A percentile compares a stretch with the other conserved stretches of the same genome.
Conservation (phyloP, 164 flowering plant species). For the Piper longum region DNA sequence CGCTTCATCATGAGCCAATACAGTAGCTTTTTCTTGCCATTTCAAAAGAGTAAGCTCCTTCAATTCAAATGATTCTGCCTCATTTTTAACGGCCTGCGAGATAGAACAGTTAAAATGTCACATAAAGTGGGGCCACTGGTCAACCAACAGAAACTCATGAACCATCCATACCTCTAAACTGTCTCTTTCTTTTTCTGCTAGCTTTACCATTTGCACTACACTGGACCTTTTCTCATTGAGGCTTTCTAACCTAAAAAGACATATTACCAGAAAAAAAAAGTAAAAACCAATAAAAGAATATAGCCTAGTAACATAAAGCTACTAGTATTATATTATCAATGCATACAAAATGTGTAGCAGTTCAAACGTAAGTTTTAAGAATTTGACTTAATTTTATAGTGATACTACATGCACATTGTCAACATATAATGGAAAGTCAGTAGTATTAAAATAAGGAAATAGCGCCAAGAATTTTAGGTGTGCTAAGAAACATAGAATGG, state of each 20-base stretch:
- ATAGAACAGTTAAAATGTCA: neutral
- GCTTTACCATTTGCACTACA: slow-evolving; percentile 92
- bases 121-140: neutral
- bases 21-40: slow-evolving; percentile 90
- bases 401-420: too few species aligned
- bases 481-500: too few species aligned
- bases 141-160: neutral
- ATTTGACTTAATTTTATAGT: too few species aligned
- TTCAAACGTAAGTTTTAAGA: too few species aligned
- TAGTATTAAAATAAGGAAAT: too few species aligned
- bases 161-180: slow-evolving; percentile 53
- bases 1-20: slow-evolving; percentile 62
- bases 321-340: neutral
- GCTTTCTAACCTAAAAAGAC: slow-evolving; percentile 45
- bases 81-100: slow-evolving; percentile 71
- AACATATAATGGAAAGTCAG: too few species aligned
- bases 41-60: slow-evolving; percentile 73
- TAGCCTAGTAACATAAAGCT: neutral
- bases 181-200: slow-evolving; percentile 96
- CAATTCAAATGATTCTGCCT: slow-evolving; percentile 89
- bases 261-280: too few species aligned
- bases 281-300: neutral
- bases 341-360: neutral
- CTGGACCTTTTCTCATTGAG: slow-evolving; percentile 85
- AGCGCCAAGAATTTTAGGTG: too few species aligned